Base-by-base conservation (phyloP, 2,329 filamentous ascomycete genomes). In the Fusarium mundagurra region DNA sequence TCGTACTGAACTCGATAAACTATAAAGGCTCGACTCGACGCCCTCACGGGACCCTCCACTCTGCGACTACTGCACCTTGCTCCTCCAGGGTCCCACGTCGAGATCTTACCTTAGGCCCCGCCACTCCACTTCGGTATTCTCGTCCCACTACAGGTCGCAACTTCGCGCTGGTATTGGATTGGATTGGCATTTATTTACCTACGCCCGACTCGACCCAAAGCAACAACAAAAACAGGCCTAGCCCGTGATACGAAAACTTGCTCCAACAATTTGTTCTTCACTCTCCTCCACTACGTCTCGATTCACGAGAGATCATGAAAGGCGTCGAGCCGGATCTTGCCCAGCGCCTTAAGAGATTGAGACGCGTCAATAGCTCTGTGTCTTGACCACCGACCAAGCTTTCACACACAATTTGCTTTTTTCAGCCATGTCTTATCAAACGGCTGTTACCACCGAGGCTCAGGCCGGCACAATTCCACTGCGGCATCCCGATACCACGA, bases 241-340 rank as follows among this genome's bases (percentile, higher is more conserved):
- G 72, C 65, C 69, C 62, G 64, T 67, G 71, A 72, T 64, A 41
- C 41, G 44, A 58, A 62, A 65, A 66, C 59, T 64, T 54, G 38
- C 45, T 57, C 47, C 58, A 53, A 34, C 61, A 53, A 39, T 17
- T 53, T 45, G 24, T 41, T 44, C 53, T 27, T 27, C 9, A 4
- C 24, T 48, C 39, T 50, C 64, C 47, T 62, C 39, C 50, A 24
- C 57, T 62, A 33, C 53, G 61, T 75, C 72, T 72, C 72, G 33
- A 75, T 67, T 67, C 54, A 75, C 73, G 73, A 77, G 60, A 73
- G 70, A 79, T 67, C 74, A 79, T 79, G 77, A 79, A 76, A 76
- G 67, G 74, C 64, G 75, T 69, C 69, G 74, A 76, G 53, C 66
- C 67, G 38, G 66, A 64, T 70, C 61, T 75, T 76, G 63, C 71